These are phyloP conservation scores for Emmonsia crescens DNA, from an alignment of 2,329 filamentous ascomycete species.

Conservation along the genomic window DNA sequence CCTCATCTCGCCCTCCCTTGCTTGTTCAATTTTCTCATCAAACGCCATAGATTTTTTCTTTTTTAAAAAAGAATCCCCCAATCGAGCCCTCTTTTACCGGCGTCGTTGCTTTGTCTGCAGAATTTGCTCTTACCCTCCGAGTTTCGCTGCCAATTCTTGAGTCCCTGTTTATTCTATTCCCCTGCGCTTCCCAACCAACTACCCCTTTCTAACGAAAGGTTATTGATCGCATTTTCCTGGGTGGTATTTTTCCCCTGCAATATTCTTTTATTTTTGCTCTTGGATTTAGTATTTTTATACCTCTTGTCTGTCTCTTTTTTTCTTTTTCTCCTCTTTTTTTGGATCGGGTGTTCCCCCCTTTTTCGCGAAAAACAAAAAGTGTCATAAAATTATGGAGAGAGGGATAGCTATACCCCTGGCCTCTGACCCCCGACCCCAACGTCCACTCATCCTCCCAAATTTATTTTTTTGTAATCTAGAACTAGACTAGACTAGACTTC, in stretches of 20 bases:
- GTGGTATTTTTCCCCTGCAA: background rate
- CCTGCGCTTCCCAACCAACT: too few relatives aligned
- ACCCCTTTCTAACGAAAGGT: background rate
- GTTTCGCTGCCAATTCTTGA: too few relatives aligned
- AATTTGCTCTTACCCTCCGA: too few relatives aligned
- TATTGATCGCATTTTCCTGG: background rate
- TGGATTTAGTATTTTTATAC: background rate
- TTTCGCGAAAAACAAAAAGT: background rate
- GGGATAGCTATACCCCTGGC: background rate
- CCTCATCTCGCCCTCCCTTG: background rate
- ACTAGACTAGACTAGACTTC: background rate
- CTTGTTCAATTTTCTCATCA: background rate
- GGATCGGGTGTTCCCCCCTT: too few relatives aligned
- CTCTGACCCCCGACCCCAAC: background rate
- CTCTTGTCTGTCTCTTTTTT: background rate
- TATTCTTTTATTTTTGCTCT: too few relatives aligned
- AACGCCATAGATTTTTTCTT: too few relatives aligned
- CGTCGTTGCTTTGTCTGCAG: too few relatives aligned
- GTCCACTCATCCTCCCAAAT: background rate
- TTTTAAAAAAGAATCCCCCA: too few relatives aligned
- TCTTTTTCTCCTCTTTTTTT: background rate
- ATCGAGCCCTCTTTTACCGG: too few relatives aligned
- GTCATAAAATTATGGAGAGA: background rate
- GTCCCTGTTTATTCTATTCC: too few relatives aligned
- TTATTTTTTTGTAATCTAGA: background rate